A percentile compares a stretch with the other conserved stretches of the same genome.
Conservation (phyloP, 2,329 filamentous ascomycete genomes). For the Alternaria sp. region DNA sequence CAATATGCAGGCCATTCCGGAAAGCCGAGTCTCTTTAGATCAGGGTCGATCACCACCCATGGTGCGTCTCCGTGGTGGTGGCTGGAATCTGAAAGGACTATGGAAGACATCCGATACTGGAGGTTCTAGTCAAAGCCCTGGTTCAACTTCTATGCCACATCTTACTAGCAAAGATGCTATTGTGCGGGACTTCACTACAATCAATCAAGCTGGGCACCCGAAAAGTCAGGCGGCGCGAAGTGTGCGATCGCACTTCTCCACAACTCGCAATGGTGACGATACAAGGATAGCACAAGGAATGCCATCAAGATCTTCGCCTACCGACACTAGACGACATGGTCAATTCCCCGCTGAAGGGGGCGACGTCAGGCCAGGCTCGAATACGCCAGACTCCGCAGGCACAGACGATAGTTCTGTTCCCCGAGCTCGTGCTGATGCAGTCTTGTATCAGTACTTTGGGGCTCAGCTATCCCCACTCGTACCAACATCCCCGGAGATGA, state of each 20-base stretch:
- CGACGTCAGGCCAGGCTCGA: background rate
- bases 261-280: background rate
- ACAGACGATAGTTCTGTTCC: background rate
- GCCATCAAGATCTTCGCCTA: background rate
- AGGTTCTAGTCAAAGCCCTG: background rate
- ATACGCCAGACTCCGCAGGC: background rate
- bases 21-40: background rate
- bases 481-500: background rate
- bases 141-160: background rate
- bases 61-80: background rate
- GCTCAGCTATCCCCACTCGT: background rate
- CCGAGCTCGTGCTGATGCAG: background rate
- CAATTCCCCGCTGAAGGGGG: background rate
- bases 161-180: background rate
- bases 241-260: background rate
- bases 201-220: background rate
- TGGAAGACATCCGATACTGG: slow-evolving; percentile 4
- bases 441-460: slow-evolving; percentile 4
- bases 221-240: background rate
- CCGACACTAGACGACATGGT: background rate
- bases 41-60: background rate
- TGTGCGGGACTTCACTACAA: background rate
- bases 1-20: background rate
- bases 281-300: background rate
- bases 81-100: background rate